These are phyloP conservation scores for Erythrobasidium yunnanense DNA, from an alignment of 768 basidiomycete species.

Conservation along the genomic window DNA sequence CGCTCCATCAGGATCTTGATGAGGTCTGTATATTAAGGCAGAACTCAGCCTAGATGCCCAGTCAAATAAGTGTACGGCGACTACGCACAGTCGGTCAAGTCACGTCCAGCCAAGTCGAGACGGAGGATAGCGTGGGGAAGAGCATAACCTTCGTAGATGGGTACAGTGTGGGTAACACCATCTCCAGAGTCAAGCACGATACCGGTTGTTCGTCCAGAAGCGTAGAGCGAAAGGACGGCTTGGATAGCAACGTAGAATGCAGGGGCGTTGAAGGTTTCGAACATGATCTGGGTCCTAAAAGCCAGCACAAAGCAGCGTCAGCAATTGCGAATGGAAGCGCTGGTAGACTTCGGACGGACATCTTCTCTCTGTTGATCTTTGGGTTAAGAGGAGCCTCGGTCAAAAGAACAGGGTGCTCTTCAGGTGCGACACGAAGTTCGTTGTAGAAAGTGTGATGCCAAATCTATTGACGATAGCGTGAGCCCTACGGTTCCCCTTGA, in stretches of 20 bases:
- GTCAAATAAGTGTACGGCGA: background rate
- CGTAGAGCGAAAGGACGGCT: slow-evolving; percentile 80
- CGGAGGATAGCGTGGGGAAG: slow-evolving; percentile 87
- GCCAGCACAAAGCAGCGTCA: background rate
- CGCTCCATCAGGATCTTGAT: slow-evolving; percentile 80
- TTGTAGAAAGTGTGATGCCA: slow-evolving; percentile 89
- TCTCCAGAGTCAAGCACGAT: slow-evolving; percentile 93
- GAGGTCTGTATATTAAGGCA: slow-evolving; percentile 44
- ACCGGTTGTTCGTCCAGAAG: slow-evolving; percentile 85
- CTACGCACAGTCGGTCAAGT: slow-evolving; percentile 58
- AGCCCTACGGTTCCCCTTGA: too few relatives aligned
- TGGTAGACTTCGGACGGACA: slow-evolving; percentile 40
- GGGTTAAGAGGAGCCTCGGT: slow-evolving; percentile 89
- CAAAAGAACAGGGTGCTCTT: slow-evolving; percentile 82
- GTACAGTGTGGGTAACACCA: slow-evolving; percentile 90
- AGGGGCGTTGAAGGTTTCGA: slow-evolving; percentile 86
- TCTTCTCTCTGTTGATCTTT: slow-evolving; percentile 85
- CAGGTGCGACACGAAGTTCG: slow-evolving; percentile 81
- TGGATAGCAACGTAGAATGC: slow-evolving; percentile 88
- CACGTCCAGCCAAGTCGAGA: slow-evolving; percentile 84
- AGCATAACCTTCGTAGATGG: slow-evolving; percentile 89
- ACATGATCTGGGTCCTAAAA: slow-evolving; percentile 72
- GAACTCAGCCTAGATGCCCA: background rate
- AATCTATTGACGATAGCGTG: slow-evolving; percentile 25
- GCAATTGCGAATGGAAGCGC: background rate